Evolutionary conservation across 768 basidiomycete genomes (phyloP).

Genomic region (Amanita exitialis): DNA sequence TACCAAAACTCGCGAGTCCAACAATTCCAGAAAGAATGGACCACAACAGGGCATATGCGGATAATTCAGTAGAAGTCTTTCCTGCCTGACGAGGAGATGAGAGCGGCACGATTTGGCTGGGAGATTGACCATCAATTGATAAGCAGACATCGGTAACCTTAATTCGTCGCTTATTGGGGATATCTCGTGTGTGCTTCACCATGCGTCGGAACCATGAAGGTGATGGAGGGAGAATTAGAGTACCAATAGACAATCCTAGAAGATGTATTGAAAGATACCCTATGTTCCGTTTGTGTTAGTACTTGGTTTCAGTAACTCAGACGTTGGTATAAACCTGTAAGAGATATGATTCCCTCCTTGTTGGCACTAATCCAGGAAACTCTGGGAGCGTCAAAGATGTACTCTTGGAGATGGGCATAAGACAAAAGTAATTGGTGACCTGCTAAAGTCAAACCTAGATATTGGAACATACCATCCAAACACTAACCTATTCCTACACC

Average conservation of each 20-base stretch:
- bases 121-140: background rate
- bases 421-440: constrained; percentile 67
- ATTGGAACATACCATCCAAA: background rate
- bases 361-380: constrained; percentile 62
- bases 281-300: constrained; percentile 13
- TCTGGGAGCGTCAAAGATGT: constrained; percentile 59
- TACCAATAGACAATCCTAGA: constrained; percentile 75
- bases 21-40: constrained; percentile 49
- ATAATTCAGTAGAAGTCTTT: constrained; percentile 69
- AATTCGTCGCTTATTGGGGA: constrained; percentile 4
- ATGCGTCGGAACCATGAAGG: constrained; percentile 62
- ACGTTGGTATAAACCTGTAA: constrained; percentile 38
- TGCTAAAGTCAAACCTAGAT: constrained; percentile 19
- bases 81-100: constrained; percentile 43
- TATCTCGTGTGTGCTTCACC: constrained; percentile 21
- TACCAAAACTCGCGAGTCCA: constrained; percentile 27
- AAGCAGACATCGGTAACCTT: constrained; percentile 13
- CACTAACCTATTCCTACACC: constrained; percentile 43
- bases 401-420: constrained; percentile 42
- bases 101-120: constrained; percentile 7
- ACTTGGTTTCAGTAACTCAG: background rate
- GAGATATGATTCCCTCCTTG: constrained; percentile 85
- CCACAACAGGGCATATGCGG: constrained; percentile 70
- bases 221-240: constrained; percentile 68
- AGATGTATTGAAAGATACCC: constrained; percentile 90